Conservation (phyloP, 2,329 filamentous ascomycete genomes). For the Botryotinia calthae region DNA sequence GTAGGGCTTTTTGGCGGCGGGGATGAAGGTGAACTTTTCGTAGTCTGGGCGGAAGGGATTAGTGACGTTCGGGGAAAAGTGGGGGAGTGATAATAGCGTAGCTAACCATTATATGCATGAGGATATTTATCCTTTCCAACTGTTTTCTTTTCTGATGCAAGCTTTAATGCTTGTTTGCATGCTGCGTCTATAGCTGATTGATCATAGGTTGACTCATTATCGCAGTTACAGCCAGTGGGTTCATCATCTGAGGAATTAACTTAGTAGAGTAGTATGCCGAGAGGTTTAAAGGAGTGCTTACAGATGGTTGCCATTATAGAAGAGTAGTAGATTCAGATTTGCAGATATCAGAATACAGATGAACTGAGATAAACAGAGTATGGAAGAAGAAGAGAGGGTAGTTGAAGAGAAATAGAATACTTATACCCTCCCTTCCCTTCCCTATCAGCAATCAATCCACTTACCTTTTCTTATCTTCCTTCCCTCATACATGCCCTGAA, state of each 20-base stretch:
- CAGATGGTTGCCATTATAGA: slow-evolving; percentile 17
- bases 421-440: slow-evolving; percentile 3
- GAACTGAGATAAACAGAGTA: not conserved
- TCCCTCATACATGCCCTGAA: not conserved
- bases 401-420: not conserved
- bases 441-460: not conserved
- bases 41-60: slow-evolving; percentile 29
- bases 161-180: slow-evolving; percentile 31
- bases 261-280: not conserved
- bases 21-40: slow-evolving; percentile 37
- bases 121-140: slow-evolving; percentile 37
- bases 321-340: not conserved
- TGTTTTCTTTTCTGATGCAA: slow-evolving; percentile 32
- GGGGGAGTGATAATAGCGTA: too few species aligned
- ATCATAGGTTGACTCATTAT: slow-evolving; percentile 31
- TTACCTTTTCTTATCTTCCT: not conserved
- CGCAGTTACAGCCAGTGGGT: slow-evolving; percentile 31
- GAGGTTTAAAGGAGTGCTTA: not conserved
- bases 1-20: slow-evolving; percentile 35
- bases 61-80: not conserved
- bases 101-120: slow-evolving; percentile 37
- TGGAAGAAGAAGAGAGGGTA: not conserved
- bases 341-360: not conserved
- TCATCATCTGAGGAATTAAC: slow-evolving; percentile 24
- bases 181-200: slow-evolving; percentile 32